phyloP scores from a whole-genome alignment of 306 rosid genomes.

The Trifolium pratense region DNA sequence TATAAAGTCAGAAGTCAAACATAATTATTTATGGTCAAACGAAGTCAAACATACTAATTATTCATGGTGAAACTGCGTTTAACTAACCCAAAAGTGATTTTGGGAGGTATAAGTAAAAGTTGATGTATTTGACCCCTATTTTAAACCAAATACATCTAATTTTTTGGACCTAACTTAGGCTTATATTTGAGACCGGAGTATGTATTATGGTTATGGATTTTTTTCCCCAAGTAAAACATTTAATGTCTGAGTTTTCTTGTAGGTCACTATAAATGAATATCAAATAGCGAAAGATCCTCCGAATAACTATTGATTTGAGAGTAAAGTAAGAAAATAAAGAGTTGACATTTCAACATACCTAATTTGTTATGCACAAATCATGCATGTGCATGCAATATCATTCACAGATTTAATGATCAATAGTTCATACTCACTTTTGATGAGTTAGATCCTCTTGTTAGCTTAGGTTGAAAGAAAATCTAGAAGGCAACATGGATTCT shows the following conservation, averaged over 20 bases:
- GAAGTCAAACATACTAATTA: too few species aligned
- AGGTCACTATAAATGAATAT: not conserved
- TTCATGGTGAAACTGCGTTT: too few species aligned
- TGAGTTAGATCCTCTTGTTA: not conserved
- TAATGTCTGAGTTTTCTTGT: conserved; percentile 11
- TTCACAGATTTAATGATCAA: not conserved
- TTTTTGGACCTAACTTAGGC: too few species aligned
- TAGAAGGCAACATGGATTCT: not conserved
- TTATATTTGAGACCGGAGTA: too few species aligned
- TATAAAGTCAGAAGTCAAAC: not conserved
- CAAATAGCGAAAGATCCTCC: not conserved
- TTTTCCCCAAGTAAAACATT: not conserved
- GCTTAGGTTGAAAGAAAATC: not conserved
- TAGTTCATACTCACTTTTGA: not conserved
- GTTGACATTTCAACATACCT: not conserved
- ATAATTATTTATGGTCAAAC: too few species aligned
- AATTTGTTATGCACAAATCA: not conserved
- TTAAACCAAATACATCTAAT: too few species aligned
- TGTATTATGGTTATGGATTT: not conserved
- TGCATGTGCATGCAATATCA: not conserved
- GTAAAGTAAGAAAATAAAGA: not conserved
- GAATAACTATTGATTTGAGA: not conserved
- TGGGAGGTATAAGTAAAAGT: not conserved
- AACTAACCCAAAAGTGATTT: not conserved
- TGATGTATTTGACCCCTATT: too few species aligned